Conservation (phyloP, 257 asterid genomes). For the Agastache rugosa region DNA sequence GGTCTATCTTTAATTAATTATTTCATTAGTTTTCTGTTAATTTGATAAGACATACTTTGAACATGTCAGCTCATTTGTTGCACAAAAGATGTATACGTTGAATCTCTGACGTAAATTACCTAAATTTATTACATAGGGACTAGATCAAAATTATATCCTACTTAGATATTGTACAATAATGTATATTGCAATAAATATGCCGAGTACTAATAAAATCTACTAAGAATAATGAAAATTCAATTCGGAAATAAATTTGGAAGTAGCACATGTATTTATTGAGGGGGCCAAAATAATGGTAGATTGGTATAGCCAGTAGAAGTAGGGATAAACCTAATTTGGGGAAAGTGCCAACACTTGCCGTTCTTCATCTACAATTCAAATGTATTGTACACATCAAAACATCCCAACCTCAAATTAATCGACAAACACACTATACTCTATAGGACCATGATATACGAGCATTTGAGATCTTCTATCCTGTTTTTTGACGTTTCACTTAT, state of each 20-base stretch:
- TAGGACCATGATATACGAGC: background rate
- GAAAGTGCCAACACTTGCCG: background rate
- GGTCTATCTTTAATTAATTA: background rate
- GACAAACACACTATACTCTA: background rate
- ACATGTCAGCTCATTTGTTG: background rate
- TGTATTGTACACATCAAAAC: background rate
- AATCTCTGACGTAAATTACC: background rate
- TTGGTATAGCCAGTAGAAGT: background rate
- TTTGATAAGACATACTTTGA: background rate
- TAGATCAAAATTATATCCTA: background rate
- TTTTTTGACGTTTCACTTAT: too few relatives aligned
- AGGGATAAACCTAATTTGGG: background rate
- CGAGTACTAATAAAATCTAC: background rate
- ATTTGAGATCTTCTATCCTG: too few relatives aligned
- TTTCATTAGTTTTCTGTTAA: background rate
- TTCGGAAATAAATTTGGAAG: background rate
- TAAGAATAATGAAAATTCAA: background rate
- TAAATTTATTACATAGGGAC: background rate
- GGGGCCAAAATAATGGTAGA: background rate
- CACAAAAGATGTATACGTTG: background rate
- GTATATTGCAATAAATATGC: too few relatives aligned
- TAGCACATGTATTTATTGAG: background rate
- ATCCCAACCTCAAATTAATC: background rate
- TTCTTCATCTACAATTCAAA: background rate
- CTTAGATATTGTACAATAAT: too few relatives aligned